phyloP scores from a whole-genome alignment of 2,329 filamentous ascomycete species.

The Xylaria sp. region DNA sequence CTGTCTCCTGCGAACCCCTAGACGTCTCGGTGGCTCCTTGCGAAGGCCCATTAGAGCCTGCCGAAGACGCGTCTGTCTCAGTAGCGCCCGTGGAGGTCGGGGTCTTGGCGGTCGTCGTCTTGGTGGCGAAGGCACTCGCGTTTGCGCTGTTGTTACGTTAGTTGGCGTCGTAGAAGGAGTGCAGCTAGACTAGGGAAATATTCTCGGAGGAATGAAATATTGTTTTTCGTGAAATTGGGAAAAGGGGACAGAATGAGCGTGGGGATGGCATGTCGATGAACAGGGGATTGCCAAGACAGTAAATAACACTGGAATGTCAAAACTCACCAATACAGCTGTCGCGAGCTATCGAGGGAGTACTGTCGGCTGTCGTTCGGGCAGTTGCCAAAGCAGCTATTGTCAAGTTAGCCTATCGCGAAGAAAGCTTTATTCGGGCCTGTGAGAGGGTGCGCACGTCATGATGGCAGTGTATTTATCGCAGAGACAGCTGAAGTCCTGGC shows the following conservation, averaged over 20 bases:
- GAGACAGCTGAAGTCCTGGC: conserved; percentile 53
- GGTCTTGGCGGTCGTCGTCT: conserved; percentile 20
- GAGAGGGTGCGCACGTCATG: conserved; percentile 49
- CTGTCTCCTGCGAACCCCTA: neutral
- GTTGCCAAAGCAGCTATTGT: conserved; percentile 65
- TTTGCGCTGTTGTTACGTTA: conserved; percentile 36
- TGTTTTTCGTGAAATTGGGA: neutral
- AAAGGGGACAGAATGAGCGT: neutral
- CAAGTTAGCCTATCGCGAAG: neutral
- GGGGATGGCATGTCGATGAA: neutral
- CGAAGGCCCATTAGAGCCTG: neutral
- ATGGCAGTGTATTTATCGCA: conserved; percentile 61
- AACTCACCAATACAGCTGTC: conserved; percentile 40
- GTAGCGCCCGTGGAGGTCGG: neutral
- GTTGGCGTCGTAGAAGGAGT: no score
- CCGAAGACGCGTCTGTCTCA: neutral
- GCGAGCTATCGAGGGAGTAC: conserved; percentile 32
- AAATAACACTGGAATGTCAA: no score
- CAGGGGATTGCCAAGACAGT: neutral
- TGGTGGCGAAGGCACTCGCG: conserved; percentile 38
- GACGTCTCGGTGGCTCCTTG: neutral
- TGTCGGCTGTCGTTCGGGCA: conserved; percentile 56
- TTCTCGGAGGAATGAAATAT: no score
- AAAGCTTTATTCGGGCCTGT: neutral
- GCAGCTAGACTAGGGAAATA: no score